Base-by-base conservation (phyloP, 305 asterid species). In the Rubia peregrina region DNA sequence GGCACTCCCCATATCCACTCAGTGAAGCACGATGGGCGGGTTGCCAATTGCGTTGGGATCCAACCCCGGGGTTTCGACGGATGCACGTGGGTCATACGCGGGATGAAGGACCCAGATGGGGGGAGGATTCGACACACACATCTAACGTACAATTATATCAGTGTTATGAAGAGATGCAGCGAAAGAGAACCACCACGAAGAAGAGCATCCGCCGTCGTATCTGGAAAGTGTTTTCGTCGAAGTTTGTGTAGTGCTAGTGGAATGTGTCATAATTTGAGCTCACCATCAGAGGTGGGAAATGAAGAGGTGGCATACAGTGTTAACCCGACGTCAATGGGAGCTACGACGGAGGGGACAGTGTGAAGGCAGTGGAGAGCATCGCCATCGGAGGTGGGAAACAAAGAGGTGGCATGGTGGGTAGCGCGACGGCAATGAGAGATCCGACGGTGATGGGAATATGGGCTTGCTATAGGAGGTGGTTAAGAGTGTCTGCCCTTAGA, bases 211-310 rank as follows among this genome's bases (percentile, higher is more conserved):
- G 88, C 69, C 96, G 88, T 6, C 81, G 88, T 81, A 89, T 78
- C 80, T 85, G 83, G 87, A 85, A 87, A 69, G 81, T 81, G 74
- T 75, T 71, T 86, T 89, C 92, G 84, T 87, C 92, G 80, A 85
- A 85, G 38, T 85, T 88, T 42, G 87, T 73, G 83, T 80, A 85
- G 88, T 84, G 86, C 97, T 96, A 87, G 70, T 82, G 87, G 80
- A 89, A 86, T 4, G 87, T 78, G 53, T 78, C 77, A 55, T 87
- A 21, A n/a, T 65, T 73, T 30, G 70, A 73, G 56, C 38, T 8
- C 38, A 41, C 71, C 72, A 64, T 57, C 7, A 0, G 7, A 22
- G n/a, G 46, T 9, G 4, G 30, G 19, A 68, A 24, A 3, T 7
- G 53, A 17, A 13, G 56, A 57, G 41, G 8, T 33, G 19, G 26